Base-by-base conservation (phyloP, 2,329 filamentous ascomycete species). In the Exophiala sideris region DNA sequence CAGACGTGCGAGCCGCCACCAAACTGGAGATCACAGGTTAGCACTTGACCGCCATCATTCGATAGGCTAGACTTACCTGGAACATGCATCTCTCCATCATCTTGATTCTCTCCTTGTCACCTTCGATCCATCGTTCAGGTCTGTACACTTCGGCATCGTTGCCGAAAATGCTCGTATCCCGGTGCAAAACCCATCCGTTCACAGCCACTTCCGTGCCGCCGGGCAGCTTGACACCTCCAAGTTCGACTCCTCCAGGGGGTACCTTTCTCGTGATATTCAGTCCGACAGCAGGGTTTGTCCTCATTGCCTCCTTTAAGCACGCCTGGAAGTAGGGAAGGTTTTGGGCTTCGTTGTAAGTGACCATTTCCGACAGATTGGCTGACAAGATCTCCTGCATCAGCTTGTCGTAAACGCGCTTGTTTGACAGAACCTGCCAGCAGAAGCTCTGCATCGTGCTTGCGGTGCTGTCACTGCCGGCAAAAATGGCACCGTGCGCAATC, bases 401-500 rank as follows among this genome's bases (percentile, higher is more conserved):
- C 62, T 82, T 80, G 14, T 57, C 48, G 65, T 79, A 76, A 9
- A 79, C 71, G 0, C 61, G 65, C 1, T 70, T 68, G 18, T 75
- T 72, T 35, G 76, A 72, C 8, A 81, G 70, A 0, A 77, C 69
- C 39, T 75, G 73, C 70, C 74, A 78, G 69, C 79, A 79, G 65
- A 81, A 79, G 51, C 77, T 80, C 59, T 81, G 78, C 78, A 81
- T 81, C 0, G 78, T 80, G 6, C 78, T 80, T 9, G 81, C 81
- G 0, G 81, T 83, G 0, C 81, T 82, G 67, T 84, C 81, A 16
- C 81, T 82, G 21, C 82, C 82, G 11, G 67, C 68, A 12, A 66
- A 63, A 12, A 64, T 81, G 1, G 79, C 79, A 8, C 79, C 79
- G 55, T 82, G 79, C 3, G 79, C 76, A 4, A 82, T 77, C 6